phyloP scores from a whole-genome alignment of 345 rosid genomes.

The Citropsis articulata region DNA sequence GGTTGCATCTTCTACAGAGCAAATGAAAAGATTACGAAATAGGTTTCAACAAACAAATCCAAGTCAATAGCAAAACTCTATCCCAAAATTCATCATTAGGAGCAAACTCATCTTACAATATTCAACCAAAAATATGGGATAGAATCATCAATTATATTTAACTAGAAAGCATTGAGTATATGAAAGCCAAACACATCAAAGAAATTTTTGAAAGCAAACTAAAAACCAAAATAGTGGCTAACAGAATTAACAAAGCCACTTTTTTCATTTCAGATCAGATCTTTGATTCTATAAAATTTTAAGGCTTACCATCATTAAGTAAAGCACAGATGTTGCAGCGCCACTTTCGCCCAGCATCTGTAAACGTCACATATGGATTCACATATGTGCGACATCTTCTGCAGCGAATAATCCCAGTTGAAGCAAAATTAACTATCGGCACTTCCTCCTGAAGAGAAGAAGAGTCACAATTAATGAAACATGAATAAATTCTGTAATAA shows the following conservation, averaged over 20 bases:
- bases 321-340: conserved; percentile 93
- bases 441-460: conserved; percentile 80
- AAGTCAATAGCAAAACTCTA: background rate
- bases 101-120: background rate
- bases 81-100: background rate
- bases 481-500: conserved; percentile 14
- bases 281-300: conserved; percentile 2
- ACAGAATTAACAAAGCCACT: background rate
- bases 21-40: background rate
- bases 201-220: background rate
- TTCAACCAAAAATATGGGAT: background rate
- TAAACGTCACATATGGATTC: conserved; percentile 86
- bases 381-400: conserved; percentile 97
- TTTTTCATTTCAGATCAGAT: background rate
- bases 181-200: background rate
- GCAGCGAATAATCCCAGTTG: conserved; percentile 92
- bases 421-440: conserved; percentile 78
- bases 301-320: conserved; percentile 81
- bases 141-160: background rate
- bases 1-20: background rate
- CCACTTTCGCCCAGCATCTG: conserved; percentile 99
- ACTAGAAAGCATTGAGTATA: background rate
- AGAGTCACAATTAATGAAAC: conserved; percentile 17
- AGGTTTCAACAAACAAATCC: background rate
- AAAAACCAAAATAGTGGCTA: background rate